Evolutionary conservation across 2,329 filamentous ascomycete species (phyloP).

Genomic region (Metarhizium brunneum): DNA sequence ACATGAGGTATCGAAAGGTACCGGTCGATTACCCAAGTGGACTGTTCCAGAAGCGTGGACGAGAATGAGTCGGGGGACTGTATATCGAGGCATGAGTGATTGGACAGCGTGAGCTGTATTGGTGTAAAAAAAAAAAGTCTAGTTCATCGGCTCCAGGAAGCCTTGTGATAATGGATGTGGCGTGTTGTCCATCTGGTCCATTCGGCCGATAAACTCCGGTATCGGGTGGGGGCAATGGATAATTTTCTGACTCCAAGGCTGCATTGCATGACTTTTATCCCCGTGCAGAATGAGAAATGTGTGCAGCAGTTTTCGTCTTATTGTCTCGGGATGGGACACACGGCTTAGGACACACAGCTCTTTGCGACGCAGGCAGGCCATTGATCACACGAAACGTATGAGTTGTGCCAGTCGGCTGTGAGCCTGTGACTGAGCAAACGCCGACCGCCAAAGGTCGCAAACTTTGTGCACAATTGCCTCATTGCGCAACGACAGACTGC

Average conservation of each 20-base stretch:
- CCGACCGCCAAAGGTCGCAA: too few relatives aligned
- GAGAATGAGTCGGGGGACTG: neutral
- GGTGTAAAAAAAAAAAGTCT: neutral
- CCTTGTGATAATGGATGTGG: neutral
- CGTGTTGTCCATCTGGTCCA: neutral
- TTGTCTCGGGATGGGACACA: neutral
- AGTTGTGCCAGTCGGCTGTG: too few relatives aligned
- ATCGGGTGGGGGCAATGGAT: neutral
- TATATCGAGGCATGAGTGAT: neutral
- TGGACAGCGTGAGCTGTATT: neutral
- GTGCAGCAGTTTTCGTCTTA: too few relatives aligned
- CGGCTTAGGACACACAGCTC: neutral
- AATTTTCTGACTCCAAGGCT: neutral
- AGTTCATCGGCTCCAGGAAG: neutral
- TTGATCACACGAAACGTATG: too few relatives aligned
- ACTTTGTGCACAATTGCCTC: too few relatives aligned
- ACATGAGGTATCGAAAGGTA: neutral
- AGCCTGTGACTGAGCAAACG: too few relatives aligned
- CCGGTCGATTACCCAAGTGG: neutral
- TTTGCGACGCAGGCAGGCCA: too few relatives aligned
- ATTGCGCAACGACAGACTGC: too few relatives aligned
- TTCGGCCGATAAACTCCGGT: neutral
- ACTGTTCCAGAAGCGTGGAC: neutral
- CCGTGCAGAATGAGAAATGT: too few relatives aligned
- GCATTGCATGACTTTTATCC: too few relatives aligned